phyloP scores from a whole-genome alignment of 1,139 yeast species.

The Kazachstania sp. region DNA sequence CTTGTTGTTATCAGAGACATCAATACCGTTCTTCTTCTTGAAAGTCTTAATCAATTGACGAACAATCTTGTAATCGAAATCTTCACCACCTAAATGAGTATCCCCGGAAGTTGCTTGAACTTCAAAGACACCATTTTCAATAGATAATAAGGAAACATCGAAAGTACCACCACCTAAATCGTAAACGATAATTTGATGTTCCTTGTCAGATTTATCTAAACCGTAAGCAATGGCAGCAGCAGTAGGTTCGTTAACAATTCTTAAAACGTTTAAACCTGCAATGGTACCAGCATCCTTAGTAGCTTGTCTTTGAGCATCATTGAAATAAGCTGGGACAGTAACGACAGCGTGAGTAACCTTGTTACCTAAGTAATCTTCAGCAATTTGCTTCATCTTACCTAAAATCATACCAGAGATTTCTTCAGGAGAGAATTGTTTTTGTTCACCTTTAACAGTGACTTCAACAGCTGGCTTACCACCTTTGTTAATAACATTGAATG shows the following conservation, averaged over 20 bases:
- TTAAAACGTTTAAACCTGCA: conserved; percentile 84
- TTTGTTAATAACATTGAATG: conserved; percentile 58
- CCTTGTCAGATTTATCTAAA: conserved; percentile 77
- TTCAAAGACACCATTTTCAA: conserved; percentile 91
- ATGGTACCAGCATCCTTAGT: conserved; percentile 85
- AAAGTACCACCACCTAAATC: conserved; percentile 97
- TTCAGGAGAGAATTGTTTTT: conserved; percentile 73
- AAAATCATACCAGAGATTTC: conserved; percentile 89
- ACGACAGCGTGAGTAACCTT: conserved; percentile 91
- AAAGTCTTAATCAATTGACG: conserved; percentile 76
- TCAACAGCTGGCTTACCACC: conserved; percentile 74
- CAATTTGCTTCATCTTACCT: conserved; percentile 86
- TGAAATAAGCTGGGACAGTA: conserved; percentile 94
- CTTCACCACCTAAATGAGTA: conserved; percentile 96
- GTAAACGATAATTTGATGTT: conserved; percentile 83
- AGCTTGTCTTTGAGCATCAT: conserved; percentile 96
- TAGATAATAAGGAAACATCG: conserved; percentile 80
- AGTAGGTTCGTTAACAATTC: conserved; percentile 93
- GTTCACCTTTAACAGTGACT: conserved; percentile 60
- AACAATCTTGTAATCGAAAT: conserved; percentile 83
- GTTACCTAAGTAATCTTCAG: conserved; percentile 84
- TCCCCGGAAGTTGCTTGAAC: conserved; percentile 94
- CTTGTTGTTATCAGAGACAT: conserved; percentile 63
- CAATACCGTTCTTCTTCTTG: conserved; percentile 82
- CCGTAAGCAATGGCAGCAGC: conserved; percentile 98